phyloP scores from a whole-genome alignment of 371 early-diverging fungal genomes.

The Mucor sp. region DNA sequence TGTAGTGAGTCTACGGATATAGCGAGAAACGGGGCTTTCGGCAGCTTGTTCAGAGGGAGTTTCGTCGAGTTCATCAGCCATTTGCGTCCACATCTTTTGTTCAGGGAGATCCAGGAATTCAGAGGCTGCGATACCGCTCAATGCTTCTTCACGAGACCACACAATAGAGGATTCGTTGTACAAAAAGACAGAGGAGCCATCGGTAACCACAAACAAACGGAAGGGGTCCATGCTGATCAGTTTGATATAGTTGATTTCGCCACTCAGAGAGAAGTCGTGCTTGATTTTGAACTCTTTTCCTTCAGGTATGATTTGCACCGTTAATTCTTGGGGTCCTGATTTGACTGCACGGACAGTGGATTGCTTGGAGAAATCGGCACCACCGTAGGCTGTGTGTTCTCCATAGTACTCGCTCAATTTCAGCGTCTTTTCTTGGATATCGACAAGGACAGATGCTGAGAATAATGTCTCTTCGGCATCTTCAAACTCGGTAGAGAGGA shows the following conservation, averaged over 20 bases:
- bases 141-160: constrained; percentile 89
- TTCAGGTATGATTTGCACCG: constrained; percentile 10
- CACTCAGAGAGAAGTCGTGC: constrained; percentile 46
- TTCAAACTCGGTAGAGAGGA: constrained; percentile 13
- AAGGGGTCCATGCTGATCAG: constrained; percentile 23
- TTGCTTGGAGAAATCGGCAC: constrained; percentile 18
- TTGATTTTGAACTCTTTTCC: constrained; percentile 18
- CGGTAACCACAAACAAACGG: constrained; percentile 48
- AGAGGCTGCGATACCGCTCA: constrained; percentile 68
- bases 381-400: constrained; percentile 23
- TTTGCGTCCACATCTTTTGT: constrained; percentile 71
- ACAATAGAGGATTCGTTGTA: constrained; percentile 40
- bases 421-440: constrained; percentile 18
- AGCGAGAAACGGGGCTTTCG: constrained; percentile 58
- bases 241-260: constrained; percentile 38
- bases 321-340: constrained; percentile 10
- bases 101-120: constrained; percentile 87
- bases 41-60: constrained; percentile 44
- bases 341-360: constrained; percentile 13
- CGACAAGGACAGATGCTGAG: constrained; percentile 21
- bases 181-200: constrained; percentile 62
- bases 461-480: constrained; percentile 5
- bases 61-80: constrained; percentile 71
- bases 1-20: constrained; percentile 63
- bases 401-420: constrained; percentile 24